Base-by-base conservation (phyloP, 805 yeast genomes). In the Kregervanrija pseudodelftensis region DNA sequence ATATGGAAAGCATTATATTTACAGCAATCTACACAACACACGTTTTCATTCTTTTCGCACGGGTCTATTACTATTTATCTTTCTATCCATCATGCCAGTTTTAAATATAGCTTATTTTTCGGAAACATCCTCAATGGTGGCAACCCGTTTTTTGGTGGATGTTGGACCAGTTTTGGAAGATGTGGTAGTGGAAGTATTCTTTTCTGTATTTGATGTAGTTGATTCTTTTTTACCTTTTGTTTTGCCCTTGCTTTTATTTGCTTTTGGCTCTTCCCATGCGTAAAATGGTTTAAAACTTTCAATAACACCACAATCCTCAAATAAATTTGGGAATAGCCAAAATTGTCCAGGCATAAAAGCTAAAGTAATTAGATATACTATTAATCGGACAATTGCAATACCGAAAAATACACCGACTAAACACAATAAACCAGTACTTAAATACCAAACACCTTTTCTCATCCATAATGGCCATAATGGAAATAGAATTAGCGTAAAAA, bases 271-370 rank as follows among this genome's bases (percentile, higher is more conserved):
- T 41, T 69, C 87, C 85, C 89, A 89, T 3, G 80, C 93, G 59
- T 85, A 93, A n/a, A 82, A 53, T 4, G 99, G 99, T 52, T 74
- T 74, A 70, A 93, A 93, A 70, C 95, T 85, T 47, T 91, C 98
- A 48, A 91, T 59, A 51, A 93, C 84, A 17, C 97, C 96, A 56
- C 95, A 90, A 60, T 93, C 99, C 50, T 82, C 99, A 66, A 90
- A 93, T 59, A 93, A 72, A 61, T 91, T 91, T 45, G 99, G 99
- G 74, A 88, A 91, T 39, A 93, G 62, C 99, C 99, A 93, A 61
- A 93, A 74, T n/a, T 95, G 95, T 37, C 79, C 79, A 8, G 79
- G 76, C 45, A 74, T 67, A 1, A 76, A 64, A 40, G 82, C 67
- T 51, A 76, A 74, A 0, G 89, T 76, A 42, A 84, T 53, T 22